Conservation (phyloP, 2,329 filamentous ascomycete genomes). For the Ophiostoma novo-ulmi region DNA sequence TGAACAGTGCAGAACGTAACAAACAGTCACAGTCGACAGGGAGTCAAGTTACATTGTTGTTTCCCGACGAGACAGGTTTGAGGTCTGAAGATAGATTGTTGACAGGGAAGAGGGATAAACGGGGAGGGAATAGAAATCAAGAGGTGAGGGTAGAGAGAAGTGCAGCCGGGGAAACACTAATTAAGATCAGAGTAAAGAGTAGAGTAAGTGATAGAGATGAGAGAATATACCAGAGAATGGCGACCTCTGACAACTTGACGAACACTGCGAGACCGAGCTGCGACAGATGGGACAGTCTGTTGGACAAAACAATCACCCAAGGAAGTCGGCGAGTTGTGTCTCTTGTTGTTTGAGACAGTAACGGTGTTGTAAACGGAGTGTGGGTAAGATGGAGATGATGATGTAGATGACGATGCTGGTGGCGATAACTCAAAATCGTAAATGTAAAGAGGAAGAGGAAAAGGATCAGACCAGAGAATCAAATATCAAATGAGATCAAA, state of each 20-base stretch:
- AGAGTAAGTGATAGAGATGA: neutral
- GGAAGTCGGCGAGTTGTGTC: constrained; percentile 6
- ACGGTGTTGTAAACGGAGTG: constrained; percentile 9
- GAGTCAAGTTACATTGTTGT: constrained; percentile 19
- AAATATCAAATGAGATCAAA: neutral
- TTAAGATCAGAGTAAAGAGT: neutral
- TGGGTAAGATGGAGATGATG: neutral
- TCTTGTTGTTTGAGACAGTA: constrained; percentile 14
- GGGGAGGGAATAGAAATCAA: neutral
- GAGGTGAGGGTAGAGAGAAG: neutral
- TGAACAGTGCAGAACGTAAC: neutral
- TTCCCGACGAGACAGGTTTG: constrained; percentile 21
- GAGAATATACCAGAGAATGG: neutral
- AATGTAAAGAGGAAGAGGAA: neutral
- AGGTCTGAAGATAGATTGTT: neutral
- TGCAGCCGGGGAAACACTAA: neutral
- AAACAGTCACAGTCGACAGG: neutral
- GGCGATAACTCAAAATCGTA: neutral
- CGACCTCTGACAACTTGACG: neutral
- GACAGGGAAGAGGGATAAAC: constrained; percentile 9
- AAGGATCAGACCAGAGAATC: neutral
- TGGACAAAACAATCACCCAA: neutral
- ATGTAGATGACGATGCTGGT: neutral
- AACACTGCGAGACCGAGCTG: neutral
- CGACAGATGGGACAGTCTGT: neutral